Evolutionary conservation across 2,329 filamentous ascomycete species (phyloP), one percentile per base, ranked within the genome.

Genomic region (Talaromyces sp.): DNA sequence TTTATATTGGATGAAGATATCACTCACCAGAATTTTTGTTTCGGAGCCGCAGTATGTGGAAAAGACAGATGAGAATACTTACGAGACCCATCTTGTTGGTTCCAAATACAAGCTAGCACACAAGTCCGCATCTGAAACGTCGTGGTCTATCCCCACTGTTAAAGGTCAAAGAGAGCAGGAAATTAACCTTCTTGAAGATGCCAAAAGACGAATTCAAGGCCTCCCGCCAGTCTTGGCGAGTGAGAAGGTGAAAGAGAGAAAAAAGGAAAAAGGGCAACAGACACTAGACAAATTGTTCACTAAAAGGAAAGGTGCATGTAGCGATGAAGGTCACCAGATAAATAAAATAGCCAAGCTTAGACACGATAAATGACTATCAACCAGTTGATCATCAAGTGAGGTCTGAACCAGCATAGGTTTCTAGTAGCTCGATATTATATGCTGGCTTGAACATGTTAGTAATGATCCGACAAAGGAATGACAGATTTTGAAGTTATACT

Each of bases 61-160:
- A 56, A 75, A 75, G 58, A 53, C 71, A 44, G 73, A 75, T 60
- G 72, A 72, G 16, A 76, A 75, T 51, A 73, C 73, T 1, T 75
- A 76, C 59, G 70, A 73, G 60, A 75, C 73, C 9, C 67, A 69
- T 56, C 63, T 75, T 10, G 66, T 66, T 9, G 73, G 73, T 1
- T 71, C 71, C 5, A 75, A 75, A 60, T 75, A 75, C 59, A 76
- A 75, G 61, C 65, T 75, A 55, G 73, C 73, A 33, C 73, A 75
- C 56, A 75, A 72, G 56, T 67, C 66, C 2, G 67, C 65, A 5
- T 61, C 65, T 7, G 66, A 69, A 8, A 67, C 66, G n/a, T 68
- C 70, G 4, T 75, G 73, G 74, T 75, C 72, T 1, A 67, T 75
- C 3, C 70, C 71, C 0, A 74, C 73, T 0, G 72, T 76, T 14